Evolutionary conservation across 768 basidiomycete genomes (phyloP), one percentile per base, ranked within the genome.

Genomic region (Lactarius quietus): DNA sequence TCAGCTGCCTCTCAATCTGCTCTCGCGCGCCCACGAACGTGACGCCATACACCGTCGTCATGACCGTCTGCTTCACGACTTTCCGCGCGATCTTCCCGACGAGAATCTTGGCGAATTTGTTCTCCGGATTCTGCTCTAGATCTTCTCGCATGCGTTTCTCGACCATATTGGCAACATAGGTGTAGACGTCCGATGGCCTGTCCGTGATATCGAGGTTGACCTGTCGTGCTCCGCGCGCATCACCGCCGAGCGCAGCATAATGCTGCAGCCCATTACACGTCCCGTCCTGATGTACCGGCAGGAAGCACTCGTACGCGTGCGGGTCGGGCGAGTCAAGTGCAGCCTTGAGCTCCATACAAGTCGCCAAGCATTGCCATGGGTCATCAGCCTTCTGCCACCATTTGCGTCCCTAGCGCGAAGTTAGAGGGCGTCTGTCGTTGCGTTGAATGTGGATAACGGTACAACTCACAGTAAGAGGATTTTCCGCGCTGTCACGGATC

Each of bases 41-140:
- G 18, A 99, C 95, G 26, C 97, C 96, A 73, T 98, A 98, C 38
- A 98, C 96, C 3, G 96, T 98, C 1, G 96, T 99, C 97, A 99
- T 99, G 69, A 98, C 93, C 28, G 97, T 98, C 79, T 98, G 96
- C 81, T 99, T 99, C 70, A 99, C 96, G 20, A 97, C 89, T 76
- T 99, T 98, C 28, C 97, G 79, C 23, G 92, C 82, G 35, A 99
- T 82, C 75, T 92, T 93, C 36, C 92, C 93, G 48, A 79, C 61
- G 31, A 96, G 80, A 68, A 90, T 69, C 57, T 76, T 66, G 0
- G 94, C 96, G 61, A 79, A 76, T 61, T 78, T 73, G 28, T 78
- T 63, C 12, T 82, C 74, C 9, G 77, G 76, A 64, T 74, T 77
- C 23, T 35, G 55, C 56, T 62, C 67, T 6, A 82, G 79, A 64